These are phyloP conservation scores for Tylopilus felleus DNA, from an alignment of 768 basidiomycete species.

Conservation along the genomic window DNA sequence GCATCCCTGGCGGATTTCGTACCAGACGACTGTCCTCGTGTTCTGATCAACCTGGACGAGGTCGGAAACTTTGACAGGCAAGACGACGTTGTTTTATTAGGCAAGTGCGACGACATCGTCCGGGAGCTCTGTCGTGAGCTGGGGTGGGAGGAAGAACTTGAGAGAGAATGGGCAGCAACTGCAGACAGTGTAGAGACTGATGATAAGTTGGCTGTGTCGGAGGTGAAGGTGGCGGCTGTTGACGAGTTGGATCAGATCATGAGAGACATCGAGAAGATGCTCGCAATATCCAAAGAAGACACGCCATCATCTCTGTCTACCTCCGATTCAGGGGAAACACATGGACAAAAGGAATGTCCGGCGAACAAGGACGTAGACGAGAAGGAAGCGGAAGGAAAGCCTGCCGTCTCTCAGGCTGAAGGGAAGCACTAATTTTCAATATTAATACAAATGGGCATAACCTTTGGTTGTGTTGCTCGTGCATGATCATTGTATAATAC, in stretches of 20 bases:
- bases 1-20: slow-evolving; percentile 68
- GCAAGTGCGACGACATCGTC: slow-evolving; percentile 70
- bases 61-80: slow-evolving; percentile 65
- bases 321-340: neutral
- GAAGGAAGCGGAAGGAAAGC: neutral
- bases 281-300: slow-evolving; percentile 17
- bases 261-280: slow-evolving; percentile 20
- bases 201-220: slow-evolving; percentile 1
- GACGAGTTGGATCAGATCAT: slow-evolving; percentile 29
- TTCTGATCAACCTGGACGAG: slow-evolving; percentile 84
- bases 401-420: slow-evolving; percentile 5
- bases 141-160: slow-evolving; percentile 70
- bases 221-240: slow-evolving; percentile 4
- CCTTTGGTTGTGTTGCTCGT: too few species aligned
- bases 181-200: slow-evolving; percentile 25
- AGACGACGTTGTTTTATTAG: slow-evolving; percentile 63
- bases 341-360: neutral
- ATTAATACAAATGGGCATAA: too few species aligned
- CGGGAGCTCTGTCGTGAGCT: slow-evolving; percentile 59
- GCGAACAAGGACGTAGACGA: neutral
- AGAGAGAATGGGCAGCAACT: slow-evolving; percentile 53
- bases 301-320: neutral
- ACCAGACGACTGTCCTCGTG: slow-evolving; percentile 58
- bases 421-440: neutral
- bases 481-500: too few species aligned